A percentile compares a stretch with the other conserved stretches of the same genome.
phyloP scores from a whole-genome alignment of 257 asterid species.

The Nicotiana sylvestris region DNA sequence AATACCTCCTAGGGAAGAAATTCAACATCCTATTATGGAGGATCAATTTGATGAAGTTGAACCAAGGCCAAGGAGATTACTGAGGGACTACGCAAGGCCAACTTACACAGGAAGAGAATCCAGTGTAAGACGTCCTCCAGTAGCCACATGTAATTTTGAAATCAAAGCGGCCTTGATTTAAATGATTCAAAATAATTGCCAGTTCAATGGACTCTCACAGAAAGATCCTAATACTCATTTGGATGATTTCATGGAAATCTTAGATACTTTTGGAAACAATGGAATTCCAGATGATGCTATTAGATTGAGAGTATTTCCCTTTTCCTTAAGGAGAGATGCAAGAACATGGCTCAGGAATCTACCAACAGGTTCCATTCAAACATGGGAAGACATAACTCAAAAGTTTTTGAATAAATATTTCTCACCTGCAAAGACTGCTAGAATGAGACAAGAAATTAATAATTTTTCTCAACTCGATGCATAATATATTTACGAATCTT shows the following conservation, averaged over 20 bases:
- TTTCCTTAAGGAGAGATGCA: not conserved
- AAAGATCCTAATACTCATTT: not conserved
- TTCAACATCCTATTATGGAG: not conserved
- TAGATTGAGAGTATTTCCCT: not conserved
- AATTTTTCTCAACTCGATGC: not conserved
- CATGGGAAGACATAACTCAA: not conserved
- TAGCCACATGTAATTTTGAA: not conserved
- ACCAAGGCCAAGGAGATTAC: not conserved
- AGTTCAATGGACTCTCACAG: not conserved
- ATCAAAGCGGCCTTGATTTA: not conserved
- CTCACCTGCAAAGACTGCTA: not conserved
- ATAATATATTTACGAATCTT: too few relatives aligned
- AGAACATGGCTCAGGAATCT: not conserved
- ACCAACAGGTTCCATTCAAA: not conserved
- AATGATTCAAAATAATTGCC: not conserved
- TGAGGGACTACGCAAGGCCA: not conserved
- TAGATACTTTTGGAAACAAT: not conserved
- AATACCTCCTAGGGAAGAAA: not conserved
- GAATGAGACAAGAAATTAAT: not conserved
- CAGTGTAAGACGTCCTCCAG: not conserved
- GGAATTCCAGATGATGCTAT: not conserved
- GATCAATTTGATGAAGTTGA: not conserved
- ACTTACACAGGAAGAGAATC: too few relatives aligned
- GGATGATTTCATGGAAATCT: not conserved
- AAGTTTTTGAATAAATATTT: too few relatives aligned